Conservation (phyloP, 768 basidiomycete species). For the Baorangia bicolor region DNA sequence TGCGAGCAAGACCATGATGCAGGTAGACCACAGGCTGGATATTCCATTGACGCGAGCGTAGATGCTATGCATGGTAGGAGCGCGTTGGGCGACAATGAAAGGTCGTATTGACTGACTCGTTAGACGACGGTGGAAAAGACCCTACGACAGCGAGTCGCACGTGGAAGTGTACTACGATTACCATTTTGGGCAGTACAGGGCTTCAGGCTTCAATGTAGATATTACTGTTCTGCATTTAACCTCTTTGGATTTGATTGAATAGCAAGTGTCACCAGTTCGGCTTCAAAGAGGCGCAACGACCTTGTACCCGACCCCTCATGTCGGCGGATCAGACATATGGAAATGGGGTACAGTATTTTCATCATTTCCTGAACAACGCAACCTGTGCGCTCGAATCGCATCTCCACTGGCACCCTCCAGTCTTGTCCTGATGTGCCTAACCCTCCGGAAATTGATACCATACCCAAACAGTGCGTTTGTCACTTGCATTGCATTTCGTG, state of each 20-base stretch:
- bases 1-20: conserved; percentile 67
- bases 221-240: background rate
- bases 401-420: conserved; percentile 3
- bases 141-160: conserved; percentile 9
- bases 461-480: conserved; percentile 17
- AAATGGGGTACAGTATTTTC: conserved; percentile 8
- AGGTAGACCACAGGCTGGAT: conserved; percentile 72
- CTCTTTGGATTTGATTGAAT: background rate
- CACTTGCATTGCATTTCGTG: background rate
- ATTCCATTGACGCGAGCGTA: conserved; percentile 72
- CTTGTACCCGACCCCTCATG: conserved; percentile 11
- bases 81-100: background rate
- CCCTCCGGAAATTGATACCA: conserved; percentile 24
- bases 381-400: conserved; percentile 6
- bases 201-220: background rate
- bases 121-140: no score
- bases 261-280: background rate
- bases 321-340: background rate
- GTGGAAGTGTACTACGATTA: background rate
- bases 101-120: background rate
- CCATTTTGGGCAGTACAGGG: conserved; percentile 7
- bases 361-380: conserved; percentile 1
- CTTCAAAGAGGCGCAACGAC: conserved; percentile 4
- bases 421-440: conserved; percentile 1
- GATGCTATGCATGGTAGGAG: conserved; percentile 60